Percentiles rank a stretch among this genome's conserved stretches.
Evolutionary conservation across 2,329 filamentous ascomycete species (phyloP).

Genomic region (Penicillium occitanis): DNA sequence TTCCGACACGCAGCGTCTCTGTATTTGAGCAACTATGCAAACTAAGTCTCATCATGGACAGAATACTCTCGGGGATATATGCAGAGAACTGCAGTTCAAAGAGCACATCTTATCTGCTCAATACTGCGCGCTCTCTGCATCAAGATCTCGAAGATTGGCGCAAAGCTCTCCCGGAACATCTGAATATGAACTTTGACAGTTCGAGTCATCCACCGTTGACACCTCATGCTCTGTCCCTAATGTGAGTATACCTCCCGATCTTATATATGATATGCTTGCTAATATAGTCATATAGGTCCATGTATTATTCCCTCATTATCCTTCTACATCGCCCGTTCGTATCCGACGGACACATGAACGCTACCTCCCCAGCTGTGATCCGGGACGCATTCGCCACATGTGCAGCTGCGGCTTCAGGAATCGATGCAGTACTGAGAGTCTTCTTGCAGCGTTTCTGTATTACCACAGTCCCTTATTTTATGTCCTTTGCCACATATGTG

Average conservation of each 20-base stretch:
- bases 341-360: constrained; percentile 14
- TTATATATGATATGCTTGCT: not conserved
- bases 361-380: constrained; percentile 23
- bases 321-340: constrained; percentile 25
- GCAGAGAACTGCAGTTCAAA: constrained; percentile 12
- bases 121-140: constrained; percentile 8
- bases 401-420: constrained; percentile 37
- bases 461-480: constrained; percentile 45
- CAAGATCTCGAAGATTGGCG: constrained; percentile 11
- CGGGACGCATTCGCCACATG: constrained; percentile 34
- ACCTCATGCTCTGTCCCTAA: constrained; percentile 15
- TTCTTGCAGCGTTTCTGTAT: constrained; percentile 46
- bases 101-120: constrained; percentile 3
- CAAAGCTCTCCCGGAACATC: constrained; percentile 11
- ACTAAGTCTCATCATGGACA: constrained; percentile 17
- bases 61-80: constrained; percentile 16
- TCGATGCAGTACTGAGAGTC: constrained; percentile 36
- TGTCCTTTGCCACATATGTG: constrained; percentile 59
- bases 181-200: not conserved
- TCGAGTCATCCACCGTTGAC: constrained; percentile 3
- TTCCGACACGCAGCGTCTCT: constrained; percentile 16
- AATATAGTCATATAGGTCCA: not conserved
- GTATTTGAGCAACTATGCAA: constrained; percentile 17
- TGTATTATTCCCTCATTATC: constrained; percentile 23
- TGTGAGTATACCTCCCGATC: not conserved